Conservation (phyloP, 331 rosid species). For the Acacia concinna region DNA sequence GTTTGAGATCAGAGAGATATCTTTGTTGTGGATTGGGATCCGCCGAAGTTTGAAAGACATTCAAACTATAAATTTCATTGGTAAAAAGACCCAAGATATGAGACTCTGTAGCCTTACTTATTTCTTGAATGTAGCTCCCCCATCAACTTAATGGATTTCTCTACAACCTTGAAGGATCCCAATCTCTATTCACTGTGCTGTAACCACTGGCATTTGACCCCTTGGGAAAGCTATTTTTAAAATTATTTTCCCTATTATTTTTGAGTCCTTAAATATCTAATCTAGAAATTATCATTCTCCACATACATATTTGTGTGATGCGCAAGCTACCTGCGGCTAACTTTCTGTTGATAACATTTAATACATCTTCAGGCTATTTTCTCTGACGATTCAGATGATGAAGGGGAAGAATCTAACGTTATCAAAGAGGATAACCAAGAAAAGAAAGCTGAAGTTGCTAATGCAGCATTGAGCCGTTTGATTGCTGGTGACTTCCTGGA, state of each 20-base stretch:
- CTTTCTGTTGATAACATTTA: constrained; percentile 21
- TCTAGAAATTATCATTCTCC: constrained; percentile 15
- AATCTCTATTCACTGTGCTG: neutral
- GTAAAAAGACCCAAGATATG: neutral
- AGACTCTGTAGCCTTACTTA: neutral
- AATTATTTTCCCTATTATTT: constrained; percentile 21
- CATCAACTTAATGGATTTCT: neutral
- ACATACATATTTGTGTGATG: constrained; percentile 9
- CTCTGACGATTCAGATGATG: constrained; percentile 90
- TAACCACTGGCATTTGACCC: neutral
- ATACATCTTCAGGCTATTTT: constrained; percentile 76
- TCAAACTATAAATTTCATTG: neutral
- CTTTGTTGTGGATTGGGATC: neutral
- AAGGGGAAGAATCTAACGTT: constrained; percentile 51
- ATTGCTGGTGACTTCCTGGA: constrained; percentile 96
- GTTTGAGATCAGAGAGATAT: neutral
- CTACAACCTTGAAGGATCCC: neutral
- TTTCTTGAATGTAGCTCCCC: neutral
- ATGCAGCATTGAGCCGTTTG: constrained; percentile 77
- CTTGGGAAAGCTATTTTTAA: constrained; percentile 15
- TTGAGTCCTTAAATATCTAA: constrained; percentile 11
- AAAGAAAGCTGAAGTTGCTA: constrained; percentile 87
- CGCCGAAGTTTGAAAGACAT: neutral
- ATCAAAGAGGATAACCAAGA: constrained; percentile 61
- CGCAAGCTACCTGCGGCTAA: neutral